Base-by-base conservation (phyloP, 2,329 filamentous ascomycete genomes). In the Fonsecaea multimorphosa region DNA sequence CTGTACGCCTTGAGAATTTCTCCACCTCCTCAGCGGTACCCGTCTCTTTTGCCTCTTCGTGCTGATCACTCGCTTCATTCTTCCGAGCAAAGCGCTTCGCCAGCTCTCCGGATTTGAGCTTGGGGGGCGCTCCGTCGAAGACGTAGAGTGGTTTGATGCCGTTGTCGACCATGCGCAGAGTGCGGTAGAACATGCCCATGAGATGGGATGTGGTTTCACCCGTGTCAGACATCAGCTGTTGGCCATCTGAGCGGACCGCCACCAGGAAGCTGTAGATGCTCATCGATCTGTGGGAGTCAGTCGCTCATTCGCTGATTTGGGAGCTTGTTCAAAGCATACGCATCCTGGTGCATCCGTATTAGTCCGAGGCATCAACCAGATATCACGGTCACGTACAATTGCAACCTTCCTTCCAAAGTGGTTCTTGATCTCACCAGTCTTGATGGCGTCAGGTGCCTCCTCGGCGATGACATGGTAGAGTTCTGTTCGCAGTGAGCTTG, bases 131-230 rank as follows among this genome's bases (percentile, higher is more conserved):
- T 65, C 95, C 95, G 73, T 99, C 95, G 77, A 99, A 99, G 64
- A 99, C 94, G 78, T 97, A 99, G 72, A 99, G 86, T 1, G 95
- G 95, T 78, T 99, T 99, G 82, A 99, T 98, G 64, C 95, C 95
- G 74, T 97, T 98, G 80, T 99, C 95, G 74, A 98, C 92, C 82
- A 99, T 98, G 73, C 95, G 93, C 6, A 99, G 85, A 1, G 95
- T 99, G 73, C 95, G 93, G 84, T 99, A 99, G 83, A 99, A 99
- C 89, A 99, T 94, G 75, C 95, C 95, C 93, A 99, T 98, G 16
- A 99, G 83, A 78, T 99, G 95, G 19, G 95, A 99, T 0, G 95
- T 99, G 1, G 95, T 99, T 79, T 98, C 93, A 74, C 95, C 95
- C 59, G 89, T 90, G 75, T 99, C 95, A 79, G 90, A 96, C 86